These are phyloP conservation scores for Penicillium rolfsii DNA, from an alignment of 2,329 filamentous ascomycete genomes.

Conservation along the genomic window DNA sequence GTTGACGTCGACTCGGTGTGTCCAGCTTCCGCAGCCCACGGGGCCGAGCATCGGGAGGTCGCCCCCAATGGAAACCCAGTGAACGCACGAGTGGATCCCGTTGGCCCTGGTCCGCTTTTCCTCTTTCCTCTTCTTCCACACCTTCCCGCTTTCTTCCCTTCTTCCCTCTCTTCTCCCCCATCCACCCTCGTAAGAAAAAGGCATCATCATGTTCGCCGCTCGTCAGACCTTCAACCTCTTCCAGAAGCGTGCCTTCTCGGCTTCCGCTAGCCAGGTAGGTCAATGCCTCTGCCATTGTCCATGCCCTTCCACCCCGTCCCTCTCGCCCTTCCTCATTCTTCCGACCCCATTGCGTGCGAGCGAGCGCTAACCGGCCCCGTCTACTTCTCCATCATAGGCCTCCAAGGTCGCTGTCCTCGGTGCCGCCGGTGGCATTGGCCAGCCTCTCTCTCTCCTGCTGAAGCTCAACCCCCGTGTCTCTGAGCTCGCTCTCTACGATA, in stretches of 20 bases:
- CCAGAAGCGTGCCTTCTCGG: constrained; percentile 81
- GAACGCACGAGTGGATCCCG: constrained; percentile 2
- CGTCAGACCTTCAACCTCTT: constrained; percentile 58
- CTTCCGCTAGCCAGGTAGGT: constrained; percentile 74
- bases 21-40: not conserved
- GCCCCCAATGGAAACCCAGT: not conserved
- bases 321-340: constrained; percentile 6
- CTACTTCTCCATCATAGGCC: constrained; percentile 59
- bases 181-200: not conserved
- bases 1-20: not conserved
- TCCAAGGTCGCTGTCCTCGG: constrained; percentile 98
- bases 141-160: constrained; percentile 27
- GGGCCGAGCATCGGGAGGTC: constrained; percentile 27
- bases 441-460: constrained; percentile 94
- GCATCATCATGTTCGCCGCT: constrained; percentile 72
- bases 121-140: constrained; percentile 11
- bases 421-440: constrained; percentile 96
- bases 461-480: constrained; percentile 97
- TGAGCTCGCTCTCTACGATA: constrained; percentile 96
- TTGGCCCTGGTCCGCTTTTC: constrained; percentile 14
- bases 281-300: not conserved
- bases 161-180: constrained; percentile 16
- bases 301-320: constrained; percentile 10
- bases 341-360: not conserved
- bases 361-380: constrained; percentile 20